These are phyloP conservation scores for Lipomyces chichibuensis DNA, from an alignment of 805 yeast genomes.

Conservation along the genomic window DNA sequence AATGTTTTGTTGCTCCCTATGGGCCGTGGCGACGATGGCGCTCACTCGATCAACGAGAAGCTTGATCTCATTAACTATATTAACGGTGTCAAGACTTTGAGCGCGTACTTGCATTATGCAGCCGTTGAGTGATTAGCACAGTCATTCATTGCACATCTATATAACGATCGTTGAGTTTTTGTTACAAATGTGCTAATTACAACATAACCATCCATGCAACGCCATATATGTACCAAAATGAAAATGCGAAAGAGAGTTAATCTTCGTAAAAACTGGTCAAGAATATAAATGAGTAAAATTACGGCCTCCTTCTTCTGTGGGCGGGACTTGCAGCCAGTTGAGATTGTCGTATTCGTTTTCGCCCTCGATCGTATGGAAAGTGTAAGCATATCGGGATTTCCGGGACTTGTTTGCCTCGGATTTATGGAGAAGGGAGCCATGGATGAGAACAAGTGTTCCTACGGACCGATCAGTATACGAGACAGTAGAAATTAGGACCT, in stretches of 20 bases:
- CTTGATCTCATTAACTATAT: conserved; percentile 85
- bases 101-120: conserved; percentile 90
- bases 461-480: not conserved
- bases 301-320: conserved; percentile 57
- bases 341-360: conserved; percentile 58
- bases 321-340: conserved; percentile 82
- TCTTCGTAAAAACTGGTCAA: not conserved
- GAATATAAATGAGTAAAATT: conserved; percentile 57
- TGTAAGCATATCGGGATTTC: conserved; percentile 71
- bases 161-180: not conserved
- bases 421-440: conserved; percentile 72
- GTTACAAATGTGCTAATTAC: not conserved
- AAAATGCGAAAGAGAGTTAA: not conserved
- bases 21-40: conserved; percentile 99
- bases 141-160: not conserved
- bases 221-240: not conserved
- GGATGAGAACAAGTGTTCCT: conserved; percentile 62
- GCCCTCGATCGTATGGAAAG: conserved; percentile 81
- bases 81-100: conserved; percentile 89
- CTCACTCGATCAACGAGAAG: conserved; percentile 97
- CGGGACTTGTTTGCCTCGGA: conserved; percentile 61
- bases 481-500: not conserved
- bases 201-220: not conserved
- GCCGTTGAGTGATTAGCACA: conserved; percentile 27
- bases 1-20: conserved; percentile 89